Evolutionary conservation across 495 filamentous ascomycete genomes (phyloP), one percentile per base, ranked within the genome.

Genomic region (Xylaria grammica): DNA sequence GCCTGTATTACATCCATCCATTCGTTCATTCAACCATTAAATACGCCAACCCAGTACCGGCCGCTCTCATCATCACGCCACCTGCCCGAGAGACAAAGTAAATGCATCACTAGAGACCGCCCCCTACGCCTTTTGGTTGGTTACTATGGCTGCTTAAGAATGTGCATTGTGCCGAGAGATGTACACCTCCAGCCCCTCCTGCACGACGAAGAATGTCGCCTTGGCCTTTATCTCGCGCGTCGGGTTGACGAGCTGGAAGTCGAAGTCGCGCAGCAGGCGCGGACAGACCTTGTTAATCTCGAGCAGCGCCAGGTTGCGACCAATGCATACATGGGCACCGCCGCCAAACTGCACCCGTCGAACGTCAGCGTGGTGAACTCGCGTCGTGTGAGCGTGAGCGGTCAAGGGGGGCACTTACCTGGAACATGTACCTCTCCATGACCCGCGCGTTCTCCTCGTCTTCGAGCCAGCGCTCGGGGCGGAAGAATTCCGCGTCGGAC

Each of bases 401-500:
- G 32, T 5, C 4, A 19, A 36, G 51, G 22, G 27, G 24, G 20
- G n/a, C 40, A 69, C 72, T 55, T 62, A 83, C 81, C 74, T 83
- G 79, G 57, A 82, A 79, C 77, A 78, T 85, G 67, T 78, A 81
- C 56, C 75, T 74, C 74, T 79, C 80, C 85, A 78, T 81, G 52
- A 60, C 77, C 71, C 67, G 78, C 32, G 68, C 77, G 67, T 71
- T 73, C 74, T 76, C 77, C 62, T 77, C 71, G 38, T 81, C 79
- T 60, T 85, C 81, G 42, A 92, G 68, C 89, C 90, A 91, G 44
- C 90, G 69, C 72, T 89, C 88, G 0, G 90, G 89, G 19, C 83
- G 73, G 67, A 84, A 92, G 1, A 69, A 66, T 2, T 89, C 84
- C 7, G 87, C 84, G 63, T 92, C 89, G 5, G 81, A 69, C 0